phyloP scores from a whole-genome alignment of 139 green algal genomes.

The Tetraselmis chui region DNA sequence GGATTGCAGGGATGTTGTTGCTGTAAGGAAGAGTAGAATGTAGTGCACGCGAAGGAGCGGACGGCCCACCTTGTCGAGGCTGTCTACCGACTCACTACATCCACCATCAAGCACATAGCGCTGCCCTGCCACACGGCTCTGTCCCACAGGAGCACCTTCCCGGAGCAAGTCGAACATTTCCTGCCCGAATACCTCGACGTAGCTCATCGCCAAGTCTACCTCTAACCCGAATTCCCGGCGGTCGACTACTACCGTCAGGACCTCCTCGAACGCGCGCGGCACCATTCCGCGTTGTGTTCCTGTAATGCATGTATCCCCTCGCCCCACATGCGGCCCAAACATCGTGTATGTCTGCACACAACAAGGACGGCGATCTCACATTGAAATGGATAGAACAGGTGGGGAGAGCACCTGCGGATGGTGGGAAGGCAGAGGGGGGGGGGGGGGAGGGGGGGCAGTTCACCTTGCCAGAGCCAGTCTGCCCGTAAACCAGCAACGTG shows the following conservation, averaged over 20 bases:
- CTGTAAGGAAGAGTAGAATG: too few relatives aligned
- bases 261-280: slow-evolving; percentile 14
- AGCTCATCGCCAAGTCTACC: slow-evolving; percentile 9
- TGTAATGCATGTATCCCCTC: neutral
- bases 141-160: slow-evolving; percentile 2
- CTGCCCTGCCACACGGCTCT: slow-evolving; percentile 19
- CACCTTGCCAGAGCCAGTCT: slow-evolving; percentile 18
- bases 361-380: too few relatives aligned
- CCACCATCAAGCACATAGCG: slow-evolving; percentile 21
- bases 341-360: slow-evolving; percentile 26
- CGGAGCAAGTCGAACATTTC: slow-evolving; percentile 14
- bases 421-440: too few relatives aligned
- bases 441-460: too few relatives aligned
- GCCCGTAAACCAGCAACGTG: slow-evolving; percentile 12
- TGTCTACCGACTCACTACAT: neutral
- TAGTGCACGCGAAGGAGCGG: neutral
- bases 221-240: neutral
- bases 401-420: too few relatives aligned
- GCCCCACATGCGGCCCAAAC: slow-evolving; percentile 8
- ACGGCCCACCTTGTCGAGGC: neutral
- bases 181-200: slow-evolving; percentile 23
- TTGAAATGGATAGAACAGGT: too few relatives aligned
- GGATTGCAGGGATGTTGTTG: too few relatives aligned
- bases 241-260: slow-evolving; percentile 1
- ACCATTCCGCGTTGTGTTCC: slow-evolving; percentile 6